A percentile compares a stretch with the other conserved stretches of the same genome.
These are phyloP conservation scores for Bonia amplexicaulis DNA, from an alignment of 176 grass and related monocot species.

Conservation along the genomic window DNA sequence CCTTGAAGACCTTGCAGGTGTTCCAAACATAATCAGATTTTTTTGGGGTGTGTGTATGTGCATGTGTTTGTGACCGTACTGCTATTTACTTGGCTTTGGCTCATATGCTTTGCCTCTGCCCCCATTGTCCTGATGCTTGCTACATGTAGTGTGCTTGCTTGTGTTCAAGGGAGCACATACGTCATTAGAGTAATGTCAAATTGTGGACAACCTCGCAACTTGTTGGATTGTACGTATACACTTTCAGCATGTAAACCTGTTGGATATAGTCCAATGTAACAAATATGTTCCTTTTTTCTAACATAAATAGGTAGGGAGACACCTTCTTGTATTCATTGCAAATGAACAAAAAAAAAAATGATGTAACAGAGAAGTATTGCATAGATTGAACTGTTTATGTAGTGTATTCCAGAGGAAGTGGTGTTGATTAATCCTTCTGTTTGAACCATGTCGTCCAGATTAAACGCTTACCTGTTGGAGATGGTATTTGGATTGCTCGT, in stretches of 20 bases:
- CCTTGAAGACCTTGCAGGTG: neutral
- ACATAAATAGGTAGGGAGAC: neutral
- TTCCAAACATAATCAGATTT: neutral
- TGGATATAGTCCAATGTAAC: neutral
- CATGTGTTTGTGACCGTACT: neutral
- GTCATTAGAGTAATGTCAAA: neutral
- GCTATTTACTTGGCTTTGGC: conserved; percentile 6
- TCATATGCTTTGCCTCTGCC: neutral
- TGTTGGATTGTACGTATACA: neutral
- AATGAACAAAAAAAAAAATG: neutral
- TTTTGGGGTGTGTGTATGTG: neutral
- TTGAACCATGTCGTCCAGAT: conserved; percentile 40
- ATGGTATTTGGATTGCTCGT: conserved; percentile 79
- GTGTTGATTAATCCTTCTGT: conserved; percentile 31
- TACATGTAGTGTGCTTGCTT: neutral
- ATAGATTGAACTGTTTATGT: conserved; percentile 13
- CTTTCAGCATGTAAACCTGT: neutral
- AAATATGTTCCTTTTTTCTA: no score
- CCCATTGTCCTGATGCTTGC: neutral
- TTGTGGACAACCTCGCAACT: neutral
- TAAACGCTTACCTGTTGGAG: conserved; percentile 76
- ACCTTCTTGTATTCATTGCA: neutral
- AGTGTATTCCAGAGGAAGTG: neutral
- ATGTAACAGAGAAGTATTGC: neutral
- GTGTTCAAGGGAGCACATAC: neutral